A percentile compares a stretch with the other conserved stretches of the same genome.
Evolutionary conservation across 2,329 filamentous ascomycete genomes (phyloP).

Genomic region (Myriosclerotinia scirpicola): DNA sequence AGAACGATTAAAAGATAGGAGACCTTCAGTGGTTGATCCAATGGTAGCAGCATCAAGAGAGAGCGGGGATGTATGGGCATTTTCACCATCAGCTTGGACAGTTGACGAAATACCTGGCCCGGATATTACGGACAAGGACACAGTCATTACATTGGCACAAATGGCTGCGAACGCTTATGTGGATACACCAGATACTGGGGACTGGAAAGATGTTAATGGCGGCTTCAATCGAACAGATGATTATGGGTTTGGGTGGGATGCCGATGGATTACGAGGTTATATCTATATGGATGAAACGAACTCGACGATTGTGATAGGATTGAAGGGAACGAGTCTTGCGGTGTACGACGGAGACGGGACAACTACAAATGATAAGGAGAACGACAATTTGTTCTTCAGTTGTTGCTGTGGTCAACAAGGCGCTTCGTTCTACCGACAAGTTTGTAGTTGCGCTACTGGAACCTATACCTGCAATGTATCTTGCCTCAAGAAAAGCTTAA

Average conservation of each 20-base stretch:
- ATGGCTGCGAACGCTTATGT: conserved; percentile 93
- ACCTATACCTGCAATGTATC: conserved; percentile 92
- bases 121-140: conserved; percentile 81
- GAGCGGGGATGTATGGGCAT: conserved; percentile 63
- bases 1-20: conserved; percentile 77
- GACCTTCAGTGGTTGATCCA: conserved; percentile 72
- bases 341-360: conserved; percentile 97
- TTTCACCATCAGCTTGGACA: conserved; percentile 75
- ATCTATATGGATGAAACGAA: conserved; percentile 87
- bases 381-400: conserved; percentile 97
- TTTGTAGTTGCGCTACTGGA: conserved; percentile 86
- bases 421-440: conserved; percentile 84
- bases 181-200: conserved; percentile 63
- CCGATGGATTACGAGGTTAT: conserved; percentile 85
- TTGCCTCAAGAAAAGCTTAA: conserved; percentile 74
- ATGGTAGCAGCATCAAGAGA: conserved; percentile 72
- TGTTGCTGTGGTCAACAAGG: conserved; percentile 96
- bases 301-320: conserved; percentile 81
- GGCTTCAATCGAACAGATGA: conserved; percentile 81
- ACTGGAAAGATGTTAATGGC: conserved; percentile 80
- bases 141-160: conserved; percentile 77
- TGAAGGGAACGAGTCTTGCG: conserved; percentile 88
- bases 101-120: conserved; percentile 75
- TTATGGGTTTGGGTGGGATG: conserved; percentile 90
- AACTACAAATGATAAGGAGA: conserved; percentile 95